Base-by-base conservation (phyloP, 192 early-diverging fungal genomes). In the Paraglomus occultum region DNA sequence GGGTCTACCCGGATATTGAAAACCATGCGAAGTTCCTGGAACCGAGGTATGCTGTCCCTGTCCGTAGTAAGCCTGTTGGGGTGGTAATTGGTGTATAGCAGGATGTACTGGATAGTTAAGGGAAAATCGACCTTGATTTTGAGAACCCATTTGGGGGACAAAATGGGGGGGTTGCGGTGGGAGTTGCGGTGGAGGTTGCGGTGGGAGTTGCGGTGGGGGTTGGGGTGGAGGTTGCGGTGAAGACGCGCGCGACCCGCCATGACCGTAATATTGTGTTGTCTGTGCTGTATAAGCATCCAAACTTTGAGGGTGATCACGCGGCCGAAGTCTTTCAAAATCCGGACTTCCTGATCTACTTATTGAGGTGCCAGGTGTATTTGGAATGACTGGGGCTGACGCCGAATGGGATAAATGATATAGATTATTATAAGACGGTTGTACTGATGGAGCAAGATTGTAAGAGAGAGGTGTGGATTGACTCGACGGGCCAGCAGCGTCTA, bases 271-370 rank as follows among this genome's bases (percentile, higher is more conserved):
- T 64, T 15, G 46, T 64, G 63, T 46, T 39, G 3, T 1, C 23
- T 1, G 59, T 64, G 9, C 14, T 9, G 53, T 62, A 22, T 39
- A 42, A 5, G 67, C 10, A 22, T 8, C 18, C 11, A 45, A 18
- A 53, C 18, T 52, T 67, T 50, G 48, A 66, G 23, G 1, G 63
- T 9, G 20, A 67, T 73, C 49, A 52, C 49, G 52, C 51, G 23
- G n/a, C 6, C 8, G 4, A 39, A 15, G 20, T 67, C 8, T 31
- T 3, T 17, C 42, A 6, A 22, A 38, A n/a, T 18, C 10, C n/a
- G 43, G n/a, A 14, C 14, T 58, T 71, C 59, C n/a, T 17, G 59
- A 38, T 71, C 61, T 39, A 49, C 68, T 23, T 53, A 45, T 38
- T 69, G 4, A 20, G 31, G 11, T 9, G 45, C 11, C 8, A 18